Percentiles rank a stretch among this genome's conserved stretches.
Conservation (phyloP, 2,329 filamentous ascomycete species). For the Grosmannia clavigera region DNA sequence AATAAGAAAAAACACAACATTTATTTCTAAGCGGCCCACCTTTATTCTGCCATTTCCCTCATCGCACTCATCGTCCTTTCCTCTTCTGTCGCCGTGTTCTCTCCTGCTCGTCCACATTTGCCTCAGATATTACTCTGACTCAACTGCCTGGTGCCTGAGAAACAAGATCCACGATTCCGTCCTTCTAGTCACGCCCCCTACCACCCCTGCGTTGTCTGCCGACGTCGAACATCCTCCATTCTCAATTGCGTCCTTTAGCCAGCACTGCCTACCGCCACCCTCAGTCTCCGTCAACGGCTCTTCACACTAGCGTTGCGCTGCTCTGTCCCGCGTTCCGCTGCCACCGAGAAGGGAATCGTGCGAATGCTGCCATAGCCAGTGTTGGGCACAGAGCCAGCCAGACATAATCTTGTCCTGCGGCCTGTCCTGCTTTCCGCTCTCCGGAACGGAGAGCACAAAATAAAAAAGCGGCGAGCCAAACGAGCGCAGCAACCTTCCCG, state of each 20-base stretch:
- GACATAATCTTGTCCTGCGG: neutral
- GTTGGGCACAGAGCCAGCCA: neutral
- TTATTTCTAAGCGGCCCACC: neutral
- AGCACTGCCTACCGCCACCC: neutral
- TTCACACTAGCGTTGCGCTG: constrained; percentile 1
- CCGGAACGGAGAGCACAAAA: neutral
- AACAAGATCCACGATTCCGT: neutral
- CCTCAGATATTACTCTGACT: neutral
- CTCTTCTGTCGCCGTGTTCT: neutral
- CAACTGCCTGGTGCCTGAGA: neutral
- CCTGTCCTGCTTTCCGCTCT: neutral
- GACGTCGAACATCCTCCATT: neutral
- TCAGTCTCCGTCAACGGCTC: neutral
- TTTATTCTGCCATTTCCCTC: neutral
- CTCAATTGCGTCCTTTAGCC: neutral
- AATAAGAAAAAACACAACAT: neutral
- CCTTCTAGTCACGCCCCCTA: neutral
- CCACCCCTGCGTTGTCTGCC: neutral
- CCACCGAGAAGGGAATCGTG: constrained; percentile 4
- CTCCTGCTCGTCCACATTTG: neutral
- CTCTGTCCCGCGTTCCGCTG: neutral
- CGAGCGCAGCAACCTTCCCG: neutral
- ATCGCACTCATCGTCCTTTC: neutral
- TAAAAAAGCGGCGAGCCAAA: neutral
- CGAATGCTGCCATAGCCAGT: constrained; percentile 1